Conservation (phyloP, 768 basidiomycete species). For the Pulveroboletus sp. region DNA sequence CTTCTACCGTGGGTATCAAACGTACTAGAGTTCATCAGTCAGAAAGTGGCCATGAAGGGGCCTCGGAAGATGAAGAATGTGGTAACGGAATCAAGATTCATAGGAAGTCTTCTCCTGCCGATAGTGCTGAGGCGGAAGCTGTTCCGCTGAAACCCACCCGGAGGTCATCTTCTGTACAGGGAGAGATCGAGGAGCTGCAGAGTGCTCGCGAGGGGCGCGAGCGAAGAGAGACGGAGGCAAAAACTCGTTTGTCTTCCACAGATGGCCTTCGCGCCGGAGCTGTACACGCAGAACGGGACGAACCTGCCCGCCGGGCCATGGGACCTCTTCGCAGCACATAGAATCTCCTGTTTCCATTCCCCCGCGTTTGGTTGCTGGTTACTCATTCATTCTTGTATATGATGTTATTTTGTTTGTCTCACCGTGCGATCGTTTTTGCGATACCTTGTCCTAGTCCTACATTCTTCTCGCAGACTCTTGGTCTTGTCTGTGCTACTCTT, state of each 20-base stretch:
- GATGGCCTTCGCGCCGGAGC: slow-evolving; percentile 31
- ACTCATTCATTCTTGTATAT: slow-evolving; percentile 11
- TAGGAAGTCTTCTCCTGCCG: neutral
- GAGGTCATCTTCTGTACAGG: neutral
- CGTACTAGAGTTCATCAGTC: slow-evolving; percentile 6
- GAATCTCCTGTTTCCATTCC: no score
- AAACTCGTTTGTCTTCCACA: slow-evolving; percentile 18
- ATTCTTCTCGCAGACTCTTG: slow-evolving; percentile 7
- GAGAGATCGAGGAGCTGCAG: slow-evolving; percentile 5
- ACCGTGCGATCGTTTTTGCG: slow-evolving; percentile 6
- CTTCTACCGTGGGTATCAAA: slow-evolving; percentile 11
- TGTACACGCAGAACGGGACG: slow-evolving; percentile 24
- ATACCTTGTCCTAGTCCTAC: slow-evolving; percentile 9
- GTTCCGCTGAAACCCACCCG: slow-evolving; percentile 3
- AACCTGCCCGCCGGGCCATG: slow-evolving; percentile 28
- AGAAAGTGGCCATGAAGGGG: slow-evolving; percentile 3
- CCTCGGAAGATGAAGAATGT: slow-evolving; percentile 17
- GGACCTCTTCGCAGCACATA: slow-evolving; percentile 25
- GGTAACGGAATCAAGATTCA: neutral
- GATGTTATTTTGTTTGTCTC: neutral
- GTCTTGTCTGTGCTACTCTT: neutral
- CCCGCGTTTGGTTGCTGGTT: neutral
- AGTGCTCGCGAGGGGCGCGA: slow-evolving; percentile 25
- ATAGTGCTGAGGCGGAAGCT: slow-evolving; percentile 3
- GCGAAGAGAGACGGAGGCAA: slow-evolving; percentile 19